phyloP scores from a whole-genome alignment of 2,329 filamentous ascomycete species.

The Fusarium sp. region DNA sequence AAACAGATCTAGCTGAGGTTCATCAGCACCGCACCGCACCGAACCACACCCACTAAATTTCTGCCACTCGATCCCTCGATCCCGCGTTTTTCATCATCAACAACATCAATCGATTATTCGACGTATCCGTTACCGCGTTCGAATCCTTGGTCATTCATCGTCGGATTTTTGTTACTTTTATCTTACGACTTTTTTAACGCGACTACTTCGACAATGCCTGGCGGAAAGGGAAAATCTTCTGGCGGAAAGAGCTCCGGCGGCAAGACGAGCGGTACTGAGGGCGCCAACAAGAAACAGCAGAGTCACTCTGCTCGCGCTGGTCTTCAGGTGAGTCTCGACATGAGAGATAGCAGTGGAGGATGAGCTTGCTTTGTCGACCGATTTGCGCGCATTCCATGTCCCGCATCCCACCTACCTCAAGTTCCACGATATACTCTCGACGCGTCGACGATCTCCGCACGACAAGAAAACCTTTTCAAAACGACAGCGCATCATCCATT shows the following conservation, averaged over 20 bases:
- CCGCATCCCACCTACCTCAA: slow-evolving; percentile 42
- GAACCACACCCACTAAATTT: slow-evolving; percentile 45
- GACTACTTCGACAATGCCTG: slow-evolving; percentile 66
- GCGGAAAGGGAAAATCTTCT: slow-evolving; percentile 92
- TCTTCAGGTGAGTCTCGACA: slow-evolving; percentile 78
- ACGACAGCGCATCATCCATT: slow-evolving; percentile 14
- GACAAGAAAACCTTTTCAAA: slow-evolving; percentile 35
- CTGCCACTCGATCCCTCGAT: slow-evolving; percentile 45
- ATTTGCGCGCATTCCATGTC: slow-evolving; percentile 44
- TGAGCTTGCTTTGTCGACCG: slow-evolving; percentile 26
- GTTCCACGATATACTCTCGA: slow-evolving; percentile 35
- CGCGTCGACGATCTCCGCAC: slow-evolving; percentile 44
- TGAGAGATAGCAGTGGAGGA: slow-evolving; percentile 9
- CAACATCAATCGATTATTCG: slow-evolving; percentile 42
- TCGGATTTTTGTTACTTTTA: slow-evolving; percentile 26
- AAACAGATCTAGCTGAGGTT: slow-evolving; percentile 14
- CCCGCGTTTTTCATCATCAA: slow-evolving; percentile 45
- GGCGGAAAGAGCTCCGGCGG: slow-evolving; percentile 90
- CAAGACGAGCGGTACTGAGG: slow-evolving; percentile 73
- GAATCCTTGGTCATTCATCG: slow-evolving; percentile 35
- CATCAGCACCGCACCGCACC: slow-evolving; percentile 45
- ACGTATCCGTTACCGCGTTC: slow-evolving; percentile 39
- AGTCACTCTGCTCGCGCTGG: slow-evolving; percentile 96
- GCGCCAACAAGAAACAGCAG: slow-evolving; percentile 81
- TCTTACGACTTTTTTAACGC: slow-evolving; percentile 39